Conservation (phyloP, 345 rosid genomes). For the Boechera divaricarpa region DNA sequence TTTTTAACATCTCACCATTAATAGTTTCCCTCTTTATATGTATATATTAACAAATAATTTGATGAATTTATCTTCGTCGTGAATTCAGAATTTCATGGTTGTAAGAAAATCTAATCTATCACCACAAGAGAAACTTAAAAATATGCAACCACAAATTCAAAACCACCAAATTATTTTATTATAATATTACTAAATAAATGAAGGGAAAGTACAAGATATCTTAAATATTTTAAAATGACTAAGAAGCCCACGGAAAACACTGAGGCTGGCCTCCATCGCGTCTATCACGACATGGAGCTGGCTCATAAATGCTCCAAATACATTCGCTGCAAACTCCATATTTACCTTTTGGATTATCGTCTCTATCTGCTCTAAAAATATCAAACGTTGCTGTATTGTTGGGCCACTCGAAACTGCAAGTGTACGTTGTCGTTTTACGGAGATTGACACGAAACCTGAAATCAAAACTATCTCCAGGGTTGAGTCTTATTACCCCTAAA, state of each 20-base stretch:
- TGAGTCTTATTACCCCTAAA: not conserved
- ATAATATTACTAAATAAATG: too few relatives aligned
- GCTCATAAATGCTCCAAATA: constrained; percentile 17
- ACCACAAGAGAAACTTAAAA: too few relatives aligned
- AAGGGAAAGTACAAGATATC: too few relatives aligned
- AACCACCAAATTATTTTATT: too few relatives aligned
- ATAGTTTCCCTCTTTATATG: too few relatives aligned
- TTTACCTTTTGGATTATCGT: not conserved
- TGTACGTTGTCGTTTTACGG: not conserved
- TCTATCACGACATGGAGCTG: constrained; percentile 8
- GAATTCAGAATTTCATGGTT: too few relatives aligned
- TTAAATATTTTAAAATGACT: too few relatives aligned
- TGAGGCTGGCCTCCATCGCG: constrained; percentile 17
- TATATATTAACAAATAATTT: too few relatives aligned
- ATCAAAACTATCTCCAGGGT: not conserved
- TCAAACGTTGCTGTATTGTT: not conserved
- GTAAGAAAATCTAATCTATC: too few relatives aligned
- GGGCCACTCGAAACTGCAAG: constrained; percentile 10
- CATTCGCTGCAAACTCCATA: constrained; percentile 6
- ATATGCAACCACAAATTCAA: too few relatives aligned
- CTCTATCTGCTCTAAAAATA: constrained; percentile 19
- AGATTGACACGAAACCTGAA: constrained; percentile 27
- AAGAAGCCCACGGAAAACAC: not conserved
- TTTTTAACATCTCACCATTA: too few relatives aligned
- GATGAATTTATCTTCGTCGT: too few relatives aligned